Evolutionary conservation across 768 basidiomycete genomes (phyloP).

Genomic region (Trametes punicea): DNA sequence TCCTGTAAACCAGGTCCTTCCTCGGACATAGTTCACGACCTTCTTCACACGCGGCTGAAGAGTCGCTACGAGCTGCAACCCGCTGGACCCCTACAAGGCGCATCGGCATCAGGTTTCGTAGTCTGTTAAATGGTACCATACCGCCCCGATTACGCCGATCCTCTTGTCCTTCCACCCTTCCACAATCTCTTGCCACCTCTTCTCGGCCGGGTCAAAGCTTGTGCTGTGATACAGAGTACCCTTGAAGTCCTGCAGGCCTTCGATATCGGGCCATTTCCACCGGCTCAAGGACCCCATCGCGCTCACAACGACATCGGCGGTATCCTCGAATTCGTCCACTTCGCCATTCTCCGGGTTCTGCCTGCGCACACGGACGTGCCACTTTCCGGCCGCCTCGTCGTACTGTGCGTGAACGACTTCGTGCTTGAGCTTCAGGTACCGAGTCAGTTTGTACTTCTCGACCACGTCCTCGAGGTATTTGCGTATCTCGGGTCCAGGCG

Average conservation of each 20-base stretch:
- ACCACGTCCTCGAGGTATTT: constrained; percentile 51
- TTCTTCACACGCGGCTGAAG: constrained; percentile 50
- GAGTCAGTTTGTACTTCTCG: constrained; percentile 52
- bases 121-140: constrained; percentile 27
- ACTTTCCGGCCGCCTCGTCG: constrained; percentile 49
- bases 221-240: constrained; percentile 65
- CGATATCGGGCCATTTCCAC: constrained; percentile 68
- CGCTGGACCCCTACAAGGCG: constrained; percentile 54
- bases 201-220: constrained; percentile 43
- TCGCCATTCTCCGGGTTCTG: background rate
- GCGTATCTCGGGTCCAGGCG: constrained; percentile 57
- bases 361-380: constrained; percentile 47
- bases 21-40: constrained; percentile 54
- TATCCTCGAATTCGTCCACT: constrained; percentile 44
- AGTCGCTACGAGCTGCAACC: constrained; percentile 56
- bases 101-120: background rate
- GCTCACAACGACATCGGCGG: constrained; percentile 54
- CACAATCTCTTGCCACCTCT: constrained; percentile 42
- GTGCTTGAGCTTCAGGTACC: constrained; percentile 53
- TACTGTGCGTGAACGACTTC: constrained; percentile 51
- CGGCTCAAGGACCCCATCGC: constrained; percentile 51
- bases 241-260: constrained; percentile 51
- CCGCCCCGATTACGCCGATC: constrained; percentile 58
- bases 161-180: constrained; percentile 49
- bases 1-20: constrained; percentile 54